Evolutionary conservation across 192 early-diverging fungal species (phyloP), one percentile per base, ranked within the genome.

Genomic region (Helicostylum pulchrum): DNA sequence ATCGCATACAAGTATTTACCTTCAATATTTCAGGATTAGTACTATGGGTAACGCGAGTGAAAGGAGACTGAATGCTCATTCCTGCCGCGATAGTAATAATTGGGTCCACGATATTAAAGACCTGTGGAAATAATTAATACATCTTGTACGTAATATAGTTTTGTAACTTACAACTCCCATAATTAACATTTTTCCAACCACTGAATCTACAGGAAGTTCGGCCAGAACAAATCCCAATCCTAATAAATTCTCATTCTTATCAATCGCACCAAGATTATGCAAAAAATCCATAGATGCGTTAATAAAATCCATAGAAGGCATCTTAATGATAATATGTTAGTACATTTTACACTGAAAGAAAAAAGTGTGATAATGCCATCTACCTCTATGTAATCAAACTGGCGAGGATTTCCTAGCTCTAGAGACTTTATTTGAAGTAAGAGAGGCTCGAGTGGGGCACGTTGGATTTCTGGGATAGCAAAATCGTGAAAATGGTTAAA

Each of bases 181-280:
- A 12, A 89, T 75, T 5, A 88, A 50, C 87, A 88, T 88, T 36
- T 88, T 88, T 10, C 85, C 87, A 62, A 88, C 67, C 0, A 84
- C 75, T 2, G 82, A 72, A 71, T 88, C 87, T 30, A 88, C 74
- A 20, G 87, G 87, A 53, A 88, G 48, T 14, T 78, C 54, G 10
- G 87, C 65, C 8, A 88, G 67, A 2, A 89, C 71, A 30, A 50
- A 54, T 8, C 87, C 87, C 7, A 89, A 53, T 7, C 74, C 26
- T 7, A 86, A 87, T 3, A 87, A 62, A 21, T 71, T 42, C 48
- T 77, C 72, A n/a, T 39, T 12, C 12, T n/a, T 26, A 51, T 79
- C 73, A 20, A 87, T 39, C 7, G 84, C 84, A 10, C 80, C 83
- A 26, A 87, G 44, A 34, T 76, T 72, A 53, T 73, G 66, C 19